These are phyloP conservation scores for Monilinia vaccinii-corymbosi DNA, from an alignment of 2,329 filamentous ascomycete genomes.

Conservation along the genomic window DNA sequence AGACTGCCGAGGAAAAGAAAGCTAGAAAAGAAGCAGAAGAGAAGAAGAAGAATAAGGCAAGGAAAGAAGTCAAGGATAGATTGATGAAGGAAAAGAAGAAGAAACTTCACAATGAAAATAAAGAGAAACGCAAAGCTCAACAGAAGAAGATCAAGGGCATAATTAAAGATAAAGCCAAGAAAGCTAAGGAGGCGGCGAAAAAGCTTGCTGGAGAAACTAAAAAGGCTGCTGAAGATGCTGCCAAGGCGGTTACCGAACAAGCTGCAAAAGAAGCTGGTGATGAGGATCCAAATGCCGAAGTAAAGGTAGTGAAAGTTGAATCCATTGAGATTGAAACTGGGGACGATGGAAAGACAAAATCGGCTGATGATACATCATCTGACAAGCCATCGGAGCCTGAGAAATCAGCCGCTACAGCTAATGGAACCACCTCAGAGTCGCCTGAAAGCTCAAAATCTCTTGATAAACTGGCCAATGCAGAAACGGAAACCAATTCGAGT, in stretches of 20 bases:
- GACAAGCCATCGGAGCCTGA: not conserved
- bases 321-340: not conserved
- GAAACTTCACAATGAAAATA: conserved; percentile 14
- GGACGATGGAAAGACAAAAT: conserved; percentile 1
- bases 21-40: conserved; percentile 38
- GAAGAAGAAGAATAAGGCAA: conserved; percentile 32
- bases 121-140: conserved; percentile 12
- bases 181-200: conserved; percentile 9
- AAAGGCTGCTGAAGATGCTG: not conserved
- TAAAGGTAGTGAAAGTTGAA: not conserved
- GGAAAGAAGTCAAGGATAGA: conserved; percentile 33
- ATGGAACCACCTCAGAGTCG: not conserved
- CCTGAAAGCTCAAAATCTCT: not conserved
- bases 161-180: conserved; percentile 14
- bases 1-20: conserved; percentile 35
- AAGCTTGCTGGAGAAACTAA: conserved; percentile 11
- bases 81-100: conserved; percentile 24
- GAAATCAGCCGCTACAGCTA: not conserved
- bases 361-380: not conserved
- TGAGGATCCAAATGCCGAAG: not conserved
- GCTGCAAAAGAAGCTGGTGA: not conserved
- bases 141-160: conserved; percentile 9
- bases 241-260: not conserved
- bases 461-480: not conserved
- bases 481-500: not conserved